Conservation (phyloP, 148 eudicot species). For the Dianthus caryophyllus region DNA sequence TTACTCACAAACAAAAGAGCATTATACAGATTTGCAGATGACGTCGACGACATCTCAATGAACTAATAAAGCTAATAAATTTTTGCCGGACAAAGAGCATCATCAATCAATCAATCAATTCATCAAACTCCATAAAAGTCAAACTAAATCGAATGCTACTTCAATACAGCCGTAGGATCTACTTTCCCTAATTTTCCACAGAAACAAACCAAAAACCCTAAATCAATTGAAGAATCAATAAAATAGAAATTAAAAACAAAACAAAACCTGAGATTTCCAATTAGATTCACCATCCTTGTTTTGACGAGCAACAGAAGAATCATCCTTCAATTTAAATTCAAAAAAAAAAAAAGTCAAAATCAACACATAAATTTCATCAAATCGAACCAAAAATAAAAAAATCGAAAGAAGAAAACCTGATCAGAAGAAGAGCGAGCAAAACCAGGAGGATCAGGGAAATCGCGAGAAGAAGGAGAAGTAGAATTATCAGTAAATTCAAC, state of each 20-base stretch:
- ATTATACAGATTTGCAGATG: no score
- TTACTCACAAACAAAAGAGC: no score
- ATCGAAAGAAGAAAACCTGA: slow-evolving; percentile 39
- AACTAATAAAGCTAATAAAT: no score
- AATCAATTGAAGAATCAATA: neutral
- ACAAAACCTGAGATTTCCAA: slow-evolving; percentile 81
- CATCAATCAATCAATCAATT: no score
- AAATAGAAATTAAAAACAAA: neutral
- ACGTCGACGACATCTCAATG: no score
- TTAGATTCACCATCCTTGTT: slow-evolving; percentile 88
- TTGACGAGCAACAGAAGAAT: slow-evolving; percentile 62
- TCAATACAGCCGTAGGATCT: neutral
- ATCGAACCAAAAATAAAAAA: neutral
- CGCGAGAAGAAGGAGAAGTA: slow-evolving; percentile 58
- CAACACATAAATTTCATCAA: neutral
- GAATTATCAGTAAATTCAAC: slow-evolving; percentile 84
- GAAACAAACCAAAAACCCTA: neutral
- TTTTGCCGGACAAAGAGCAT: no score
- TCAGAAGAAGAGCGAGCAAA: slow-evolving; percentile 71
- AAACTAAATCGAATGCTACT: no score
- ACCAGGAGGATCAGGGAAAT: slow-evolving; percentile 84
- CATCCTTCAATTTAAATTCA: slow-evolving; percentile 49
- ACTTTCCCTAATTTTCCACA: neutral
- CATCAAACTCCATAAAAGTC: no score
- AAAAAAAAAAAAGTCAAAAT: slow-evolving; percentile 7